Conservation (phyloP, 768 basidiomycete species). For the Pseudohyphozyma bogoriensis region DNA sequence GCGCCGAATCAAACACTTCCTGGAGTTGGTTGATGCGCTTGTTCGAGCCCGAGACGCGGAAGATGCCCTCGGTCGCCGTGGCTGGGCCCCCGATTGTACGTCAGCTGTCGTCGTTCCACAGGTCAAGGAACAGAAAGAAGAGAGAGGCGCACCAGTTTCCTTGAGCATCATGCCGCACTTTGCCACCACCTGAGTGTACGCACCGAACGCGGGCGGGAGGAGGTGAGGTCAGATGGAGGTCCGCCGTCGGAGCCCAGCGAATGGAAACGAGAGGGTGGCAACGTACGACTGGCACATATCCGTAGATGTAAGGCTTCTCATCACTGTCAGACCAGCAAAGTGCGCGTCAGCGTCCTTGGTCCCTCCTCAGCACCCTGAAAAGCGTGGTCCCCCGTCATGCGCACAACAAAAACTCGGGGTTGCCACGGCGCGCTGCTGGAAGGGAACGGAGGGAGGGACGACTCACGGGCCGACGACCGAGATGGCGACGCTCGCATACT, state of each 20-base stretch:
- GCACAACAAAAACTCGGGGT: too few relatives aligned
- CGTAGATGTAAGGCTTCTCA: slow-evolving; percentile 81
- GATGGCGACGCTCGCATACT: slow-evolving; percentile 84
- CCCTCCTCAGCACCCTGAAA: too few relatives aligned
- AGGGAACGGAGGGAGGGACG: not conserved
- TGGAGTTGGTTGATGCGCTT: slow-evolving; percentile 95
- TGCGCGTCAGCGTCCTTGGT: too few relatives aligned
- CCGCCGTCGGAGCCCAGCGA: too few relatives aligned
- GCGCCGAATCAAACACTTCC: slow-evolving; percentile 74
- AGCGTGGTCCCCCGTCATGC: too few relatives aligned
- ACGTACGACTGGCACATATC: slow-evolving; percentile 90
- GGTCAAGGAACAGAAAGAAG: slow-evolving; percentile 29
- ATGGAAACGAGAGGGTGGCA: too few relatives aligned
- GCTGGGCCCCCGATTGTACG: slow-evolving; percentile 40
- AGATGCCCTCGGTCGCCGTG: slow-evolving; percentile 84
- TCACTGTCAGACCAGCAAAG: slow-evolving; percentile 34
- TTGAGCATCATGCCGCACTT: slow-evolving; percentile 94
- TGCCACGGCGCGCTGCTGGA: too few relatives aligned
- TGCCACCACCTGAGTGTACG: too few relatives aligned
- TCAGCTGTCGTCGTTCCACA: not conserved
- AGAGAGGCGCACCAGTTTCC: slow-evolving; percentile 62
- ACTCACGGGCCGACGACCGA: slow-evolving; percentile 63
- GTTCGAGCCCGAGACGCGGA: slow-evolving; percentile 88
- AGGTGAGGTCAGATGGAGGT: too few relatives aligned
- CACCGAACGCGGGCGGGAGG: too few relatives aligned